Evolutionary conservation across 2,329 filamentous ascomycete species (phyloP), one percentile per base, ranked within the genome.

Genomic region (Magnaporthales sp.): DNA sequence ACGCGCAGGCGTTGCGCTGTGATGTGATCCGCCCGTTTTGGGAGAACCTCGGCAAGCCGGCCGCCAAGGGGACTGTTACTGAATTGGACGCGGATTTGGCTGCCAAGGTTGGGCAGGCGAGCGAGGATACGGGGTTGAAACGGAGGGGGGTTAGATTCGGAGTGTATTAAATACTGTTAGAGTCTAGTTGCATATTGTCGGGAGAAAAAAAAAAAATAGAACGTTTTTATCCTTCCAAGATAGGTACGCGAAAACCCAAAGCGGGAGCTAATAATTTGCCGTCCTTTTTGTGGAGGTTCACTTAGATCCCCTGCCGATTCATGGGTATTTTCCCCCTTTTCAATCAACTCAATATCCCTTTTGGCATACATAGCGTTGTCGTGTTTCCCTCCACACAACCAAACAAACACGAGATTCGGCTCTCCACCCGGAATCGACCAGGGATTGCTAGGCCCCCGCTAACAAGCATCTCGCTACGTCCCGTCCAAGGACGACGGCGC

Each of bases 1-100:
- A 63, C 30, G 22, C 22, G 9, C 62, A 63, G 22, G 31, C 31
- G 9, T 2, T 63, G 62, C 62, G 62, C 7, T 63, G 62, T 30
- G 62, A 63, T 13, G 62, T 63, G n/a, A 15, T 38, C 7, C 13
- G 1, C 30, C 62, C 62, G 29, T 46, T 46, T 9, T 32, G 11
- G 24, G 22, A 27, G n/a, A 63, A 63, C 62, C 62, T 63, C n/a
- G 62, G 2, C 62, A 63, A 63, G 62, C 62, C 62, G 62, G 29
- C 62, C 19, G 3, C 9, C 9, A 1, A 9, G 8, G 62, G 62
- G 9, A 38, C 30, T n/a, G 54, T 58, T 4, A 63, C 62, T 19
- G 22, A 63, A 3, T 22, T 63, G 62, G n/a, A 63, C 19, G 62
- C 62, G n/a, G 3, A 4, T 8, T 30, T 63, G 30, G 62, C 62